Base-by-base conservation (phyloP, 2,329 filamentous ascomycete genomes). In the Exutisphaerella laricina region DNA sequence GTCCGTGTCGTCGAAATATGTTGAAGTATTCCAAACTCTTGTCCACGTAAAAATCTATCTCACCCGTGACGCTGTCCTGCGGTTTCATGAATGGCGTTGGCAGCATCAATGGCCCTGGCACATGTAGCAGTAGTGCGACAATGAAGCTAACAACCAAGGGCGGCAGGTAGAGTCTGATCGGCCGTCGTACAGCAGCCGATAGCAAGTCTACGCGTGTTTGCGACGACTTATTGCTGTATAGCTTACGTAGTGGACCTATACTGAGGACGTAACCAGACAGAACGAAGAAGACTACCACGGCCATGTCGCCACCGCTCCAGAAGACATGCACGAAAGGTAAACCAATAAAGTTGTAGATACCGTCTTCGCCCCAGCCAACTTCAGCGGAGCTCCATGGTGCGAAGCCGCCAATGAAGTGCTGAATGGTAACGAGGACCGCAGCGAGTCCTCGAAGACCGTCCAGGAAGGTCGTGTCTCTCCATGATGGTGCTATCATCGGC, bases 391-490 rank as follows among this genome's bases (percentile, higher is more conserved):
- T 39, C n/a, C 13, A 31, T 13, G 17, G 7, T 17, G 42, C 35
- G 29, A 46, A 38, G 39, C 40, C 42, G 16, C 43, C 37, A 49
- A 73, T 62, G 58, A 79, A 70, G 58, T 81, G 76, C 43, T 79
- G 75, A 51, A 73, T 67, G 57, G 81, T 82, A 9, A 84, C 80
- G n/a, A 82, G 55, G 23, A 84, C 69, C 4, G 80, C 78, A 6
- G 79, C 78, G 48, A 83, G 79, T 2, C 80, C 80, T 49, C 80
- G 68, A 6, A 84, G 64, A 9, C 80, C 80, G 51, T 84, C 80
- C 9, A 79, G 68, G 16, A 34, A 20, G 13, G 31, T 3, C 10
- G 31, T 34, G 14, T n/a, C n/a, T n/a, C n/a, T n/a, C n/a, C n/a
- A n/a, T n/a, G n/a, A n/a, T n/a, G n/a, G n/a, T n/a, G n/a, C n/a